These are phyloP conservation scores for Macrophomina pseudophaseolina DNA, from an alignment of 2,329 filamentous ascomycete genomes.

Conservation along the genomic window DNA sequence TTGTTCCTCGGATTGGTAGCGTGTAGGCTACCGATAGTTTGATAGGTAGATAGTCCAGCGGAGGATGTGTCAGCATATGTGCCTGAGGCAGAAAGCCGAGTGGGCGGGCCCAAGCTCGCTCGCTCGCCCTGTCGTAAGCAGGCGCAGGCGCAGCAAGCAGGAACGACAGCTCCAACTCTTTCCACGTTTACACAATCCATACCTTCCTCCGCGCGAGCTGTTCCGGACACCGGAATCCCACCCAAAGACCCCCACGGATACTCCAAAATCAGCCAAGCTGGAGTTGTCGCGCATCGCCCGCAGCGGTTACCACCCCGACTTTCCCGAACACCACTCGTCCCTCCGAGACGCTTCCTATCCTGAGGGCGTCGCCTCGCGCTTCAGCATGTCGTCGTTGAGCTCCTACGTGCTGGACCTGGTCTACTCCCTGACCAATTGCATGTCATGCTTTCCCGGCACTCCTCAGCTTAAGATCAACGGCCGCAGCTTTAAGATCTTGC, in stretches of 20 bases:
- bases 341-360: constrained; percentile 22
- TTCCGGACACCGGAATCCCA: not conserved
- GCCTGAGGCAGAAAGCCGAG: not conserved
- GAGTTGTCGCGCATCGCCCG: constrained; percentile 26
- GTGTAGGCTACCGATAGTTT: too few relatives aligned
- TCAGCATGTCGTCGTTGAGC: constrained; percentile 35
- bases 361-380: constrained; percentile 13
- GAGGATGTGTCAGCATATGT: not conserved
- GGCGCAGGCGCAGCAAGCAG: constrained; percentile 18
- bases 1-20: too few relatives aligned
- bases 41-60: too few relatives aligned
- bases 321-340: constrained; percentile 17
- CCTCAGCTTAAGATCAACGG: constrained; percentile 95
- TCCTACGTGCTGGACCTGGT: constrained; percentile 82
- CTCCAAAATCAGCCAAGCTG: constrained; percentile 8
- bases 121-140: constrained; percentile 1
- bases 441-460: constrained; percentile 94
- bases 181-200: constrained; percentile 5
- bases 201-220: not conserved
- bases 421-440: constrained; percentile 91
- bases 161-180: constrained; percentile 18
- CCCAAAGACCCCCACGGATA: not conserved
- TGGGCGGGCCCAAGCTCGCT: constrained; percentile 10
- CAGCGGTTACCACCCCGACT: constrained; percentile 27
- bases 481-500: constrained; percentile 92